phyloP scores from a whole-genome alignment of 768 basidiomycete genomes.

The Leccinum variicolor region DNA sequence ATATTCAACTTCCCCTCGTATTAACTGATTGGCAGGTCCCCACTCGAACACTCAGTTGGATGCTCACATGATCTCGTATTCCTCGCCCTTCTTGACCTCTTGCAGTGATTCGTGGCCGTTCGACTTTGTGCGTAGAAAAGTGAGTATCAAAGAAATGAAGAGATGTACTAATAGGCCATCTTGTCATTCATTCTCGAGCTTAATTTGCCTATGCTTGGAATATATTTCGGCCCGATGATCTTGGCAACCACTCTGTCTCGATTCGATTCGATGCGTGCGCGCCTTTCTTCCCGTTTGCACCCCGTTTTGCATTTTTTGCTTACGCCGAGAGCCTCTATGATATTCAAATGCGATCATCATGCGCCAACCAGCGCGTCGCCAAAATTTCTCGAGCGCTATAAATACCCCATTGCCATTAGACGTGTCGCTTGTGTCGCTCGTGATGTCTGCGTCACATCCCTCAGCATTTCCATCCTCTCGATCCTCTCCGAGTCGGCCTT shows the following conservation, averaged over 20 bases:
- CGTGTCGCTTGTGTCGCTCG: background rate
- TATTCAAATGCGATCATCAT: background rate
- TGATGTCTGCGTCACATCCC: background rate
- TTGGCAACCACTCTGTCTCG: too few relatives aligned
- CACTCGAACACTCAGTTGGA: too few relatives aligned
- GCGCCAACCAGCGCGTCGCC: background rate
- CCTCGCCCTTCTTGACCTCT: background rate
- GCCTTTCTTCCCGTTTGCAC: background rate
- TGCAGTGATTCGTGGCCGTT: background rate
- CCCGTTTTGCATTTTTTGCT: background rate
- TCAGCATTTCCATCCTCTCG: background rate
- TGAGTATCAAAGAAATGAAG: too few relatives aligned
- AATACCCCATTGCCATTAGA: background rate
- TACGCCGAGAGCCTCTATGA: background rate
- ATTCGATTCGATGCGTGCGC: background rate
- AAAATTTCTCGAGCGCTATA: background rate
- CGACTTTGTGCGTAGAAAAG: background rate
- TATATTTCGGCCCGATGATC: too few relatives aligned
- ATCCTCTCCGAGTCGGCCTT: too few relatives aligned
- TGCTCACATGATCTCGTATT: too few relatives aligned
- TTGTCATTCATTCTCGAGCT: background rate
- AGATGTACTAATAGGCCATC: background rate
- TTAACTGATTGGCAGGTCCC: too few relatives aligned
- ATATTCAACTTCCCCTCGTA: too few relatives aligned
- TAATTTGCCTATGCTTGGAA: background rate